Evolutionary conservation across 2,329 filamentous ascomycete genomes (phyloP), one percentile per base, ranked within the genome.

Genomic region (Botrytis medusae): DNA sequence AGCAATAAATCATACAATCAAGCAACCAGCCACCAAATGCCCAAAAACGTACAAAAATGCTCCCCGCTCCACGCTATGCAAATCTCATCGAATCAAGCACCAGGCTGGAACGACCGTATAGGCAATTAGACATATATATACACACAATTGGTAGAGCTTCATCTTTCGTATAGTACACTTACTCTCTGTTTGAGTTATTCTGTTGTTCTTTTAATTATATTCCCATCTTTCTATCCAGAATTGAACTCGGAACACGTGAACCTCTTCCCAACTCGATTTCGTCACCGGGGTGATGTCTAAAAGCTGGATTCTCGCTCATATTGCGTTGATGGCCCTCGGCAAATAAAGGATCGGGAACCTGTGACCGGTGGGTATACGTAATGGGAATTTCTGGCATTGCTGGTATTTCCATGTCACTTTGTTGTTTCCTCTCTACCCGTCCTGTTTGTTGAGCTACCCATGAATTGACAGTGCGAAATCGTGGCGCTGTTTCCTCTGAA

Each of bases 361-460:
- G 65, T 25, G 65, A 69, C 60, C 32, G 29, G 63, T 42, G 25
- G 14, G 64, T 69, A 51, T 69, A 69, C 7, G 51, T 40, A 25
- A 67, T 44, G 10, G 79, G 80, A 62, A 80, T 73, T 40, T 75
- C 72, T 29, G 77, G 80, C 73, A 79, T 78, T 12, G 76, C 78
- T 40, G 77, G 78, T 72, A 79, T 77, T 63, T 81, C 81, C 57
- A 79, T 51, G 20, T 75, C 69, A 51, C 82, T 83, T 72, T 84
- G 83, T 76, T 85, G 82, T 2, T 84, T 85, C 40, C 85, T 83
- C 77, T 85, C 85, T 44, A 89, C 80, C 4, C 88, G 84, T 3
- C 86, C 86, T 14, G 86, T 86, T 80, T 92, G 90, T 78, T 92
- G 89, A 76, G 86, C 86, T 2, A 92, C 89, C 90, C 90, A 92